Evolutionary conservation across 1,139 yeast genomes (phyloP).

Genomic region (Petasospora rhodanensis): DNA sequence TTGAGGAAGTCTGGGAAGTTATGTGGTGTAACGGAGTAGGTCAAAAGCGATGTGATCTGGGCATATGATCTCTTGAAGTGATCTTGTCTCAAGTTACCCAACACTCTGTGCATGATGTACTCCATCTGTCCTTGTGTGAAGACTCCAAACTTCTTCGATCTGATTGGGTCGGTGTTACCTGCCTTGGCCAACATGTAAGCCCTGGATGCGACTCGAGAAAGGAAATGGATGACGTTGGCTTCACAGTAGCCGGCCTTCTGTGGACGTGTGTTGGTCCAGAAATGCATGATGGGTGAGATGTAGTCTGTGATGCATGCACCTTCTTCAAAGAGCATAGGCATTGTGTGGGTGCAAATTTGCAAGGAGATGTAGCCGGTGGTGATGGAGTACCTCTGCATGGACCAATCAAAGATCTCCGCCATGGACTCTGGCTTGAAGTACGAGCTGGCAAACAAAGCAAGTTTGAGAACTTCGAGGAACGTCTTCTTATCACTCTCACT

Average conservation of each 20-base stretch:
- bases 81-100: constrained; percentile 47
- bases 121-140: constrained; percentile 59
- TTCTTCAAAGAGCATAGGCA: constrained; percentile 39
- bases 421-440: constrained; percentile 35
- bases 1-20: constrained; percentile 48
- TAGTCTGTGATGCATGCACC: constrained; percentile 35
- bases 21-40: constrained; percentile 60
- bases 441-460: constrained; percentile 35
- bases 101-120: constrained; percentile 47
- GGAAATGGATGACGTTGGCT: constrained; percentile 58
- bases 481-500: constrained; percentile 31
- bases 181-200: constrained; percentile 29
- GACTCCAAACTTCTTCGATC: constrained; percentile 46
- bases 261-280: constrained; percentile 61
- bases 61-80: constrained; percentile 10
- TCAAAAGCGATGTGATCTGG: constrained; percentile 52
- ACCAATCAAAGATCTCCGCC: constrained; percentile 31
- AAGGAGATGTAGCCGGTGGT: constrained; percentile 56
- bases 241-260: constrained; percentile 58
- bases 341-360: constrained; percentile 48
- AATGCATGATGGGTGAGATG: constrained; percentile 61
- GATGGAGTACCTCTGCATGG: constrained; percentile 43
- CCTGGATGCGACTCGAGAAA: constrained; percentile 59
- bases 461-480: constrained; percentile 32
- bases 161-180: constrained; percentile 21